Evolutionary conservation across 1,284 basidiomycete genomes (phyloP).

Genomic region (Spongispora temasekensis): DNA sequence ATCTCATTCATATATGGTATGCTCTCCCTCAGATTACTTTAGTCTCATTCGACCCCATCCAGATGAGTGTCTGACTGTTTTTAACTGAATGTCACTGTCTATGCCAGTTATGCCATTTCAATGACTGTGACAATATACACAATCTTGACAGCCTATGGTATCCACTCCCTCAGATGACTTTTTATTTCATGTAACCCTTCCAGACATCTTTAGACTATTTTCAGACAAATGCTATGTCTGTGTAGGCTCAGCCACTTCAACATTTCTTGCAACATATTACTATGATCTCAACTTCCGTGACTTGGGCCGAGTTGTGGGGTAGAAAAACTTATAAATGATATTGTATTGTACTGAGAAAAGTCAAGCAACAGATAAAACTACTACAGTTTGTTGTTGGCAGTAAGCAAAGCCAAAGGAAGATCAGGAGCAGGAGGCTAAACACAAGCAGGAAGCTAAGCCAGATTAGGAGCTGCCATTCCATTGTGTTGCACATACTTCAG

Average conservation of each 20-base stretch:
- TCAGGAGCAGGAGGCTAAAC: background rate
- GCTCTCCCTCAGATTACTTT: no score
- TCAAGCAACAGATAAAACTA: background rate
- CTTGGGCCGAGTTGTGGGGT: background rate
- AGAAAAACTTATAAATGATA: background rate
- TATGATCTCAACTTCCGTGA: background rate
- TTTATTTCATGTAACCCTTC: background rate
- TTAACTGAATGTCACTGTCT: no score
- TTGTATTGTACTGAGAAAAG: background rate
- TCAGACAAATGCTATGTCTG: no score
- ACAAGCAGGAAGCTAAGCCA: no score
- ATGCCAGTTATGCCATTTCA: no score
- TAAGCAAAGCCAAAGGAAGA: background rate
- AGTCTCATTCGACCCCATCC: no score
- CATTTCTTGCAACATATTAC: background rate
- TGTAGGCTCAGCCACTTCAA: background rate
- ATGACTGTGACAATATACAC: no score
- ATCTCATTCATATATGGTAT: no score
- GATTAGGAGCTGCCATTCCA: background rate
- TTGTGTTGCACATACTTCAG: background rate
- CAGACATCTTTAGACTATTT: no score
- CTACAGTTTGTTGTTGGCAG: background rate
- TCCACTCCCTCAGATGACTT: background rate
- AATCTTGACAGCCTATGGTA: background rate
- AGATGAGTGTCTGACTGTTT: no score